Evolutionary conservation across 805 yeast species (phyloP), one percentile per base, ranked within the genome.

Genomic region (Sugiyamaella lignohabitans): DNA sequence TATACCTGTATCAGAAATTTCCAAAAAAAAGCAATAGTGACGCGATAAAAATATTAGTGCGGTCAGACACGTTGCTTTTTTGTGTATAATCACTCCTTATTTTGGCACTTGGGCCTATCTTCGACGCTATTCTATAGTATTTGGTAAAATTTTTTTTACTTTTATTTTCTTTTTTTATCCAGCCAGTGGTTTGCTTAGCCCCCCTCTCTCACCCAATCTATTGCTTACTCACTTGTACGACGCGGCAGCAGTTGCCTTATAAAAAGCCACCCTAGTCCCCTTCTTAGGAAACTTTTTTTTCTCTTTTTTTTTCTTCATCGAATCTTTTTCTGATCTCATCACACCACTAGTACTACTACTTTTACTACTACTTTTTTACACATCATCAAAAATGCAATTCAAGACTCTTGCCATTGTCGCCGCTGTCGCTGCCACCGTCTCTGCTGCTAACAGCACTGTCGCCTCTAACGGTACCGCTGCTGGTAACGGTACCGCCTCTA

Each of bases 351-450:
- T 27, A 27, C 14, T 14, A 27, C 8, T 27, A n/a, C n/a, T n/a
- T n/a, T n/a, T n/a, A n/a, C n/a, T n/a, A n/a, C n/a, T n/a, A n/a
- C 32, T 27, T 27, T 27, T 27, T 17, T 43, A 3, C 14, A 27
- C 32, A 27, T 27, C 51, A 50, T 19, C 27, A 43, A 56, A 38
- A 57, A 61, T 61, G 65, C 64, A 61, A 50, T 59, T 60, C 63
- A 54, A 55, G 52, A 51, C 49, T 49, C 49, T 54, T 47, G 55
- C 56, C 49, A 43, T 55, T 42, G 27, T 55, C 50, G 49, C 61
- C 44, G 53, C 63, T 38, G 48, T 57, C 45, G 56, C 53, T 43
- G 59, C 60, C 44, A 60, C 56, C 38, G 62, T 52, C 40, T 47
- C 58, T 29, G 58, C 60, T 35, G 57, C 59, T 41, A 47, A 50